Conservation (phyloP, 306 rosid species). For the Cajanus cajan region DNA sequence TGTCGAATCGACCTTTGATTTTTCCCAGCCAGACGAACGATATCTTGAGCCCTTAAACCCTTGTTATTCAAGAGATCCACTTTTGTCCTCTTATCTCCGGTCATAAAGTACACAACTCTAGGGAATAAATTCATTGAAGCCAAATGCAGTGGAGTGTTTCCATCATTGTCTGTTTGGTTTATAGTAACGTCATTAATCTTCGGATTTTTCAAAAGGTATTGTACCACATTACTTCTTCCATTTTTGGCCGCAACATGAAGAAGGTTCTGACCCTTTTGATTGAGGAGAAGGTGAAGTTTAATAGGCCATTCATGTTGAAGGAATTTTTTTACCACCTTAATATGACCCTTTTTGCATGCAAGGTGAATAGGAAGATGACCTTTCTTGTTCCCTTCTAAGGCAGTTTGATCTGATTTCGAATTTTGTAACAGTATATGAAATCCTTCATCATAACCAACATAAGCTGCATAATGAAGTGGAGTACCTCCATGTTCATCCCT, state of each 20-base stretch:
- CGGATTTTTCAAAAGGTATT: background rate
- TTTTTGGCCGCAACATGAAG: constrained; percentile 30
- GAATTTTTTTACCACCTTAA: background rate
- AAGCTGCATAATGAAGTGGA: constrained; percentile 26
- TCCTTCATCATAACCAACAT: background rate
- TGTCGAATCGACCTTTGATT: background rate
- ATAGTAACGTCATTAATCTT: background rate
- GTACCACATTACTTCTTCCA: background rate
- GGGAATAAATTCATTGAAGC: background rate
- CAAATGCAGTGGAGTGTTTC: constrained; percentile 33
- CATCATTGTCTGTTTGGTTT: constrained; percentile 12
- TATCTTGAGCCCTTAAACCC: background rate
- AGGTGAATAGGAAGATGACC: background rate
- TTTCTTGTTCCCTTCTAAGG: background rate
- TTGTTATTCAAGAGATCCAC: background rate
- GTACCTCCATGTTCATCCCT: background rate
- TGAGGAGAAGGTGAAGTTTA: background rate
- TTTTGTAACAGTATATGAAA: background rate
- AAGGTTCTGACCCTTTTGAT: background rate
- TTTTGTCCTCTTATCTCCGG: background rate
- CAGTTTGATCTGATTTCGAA: background rate
- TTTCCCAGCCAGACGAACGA: background rate
- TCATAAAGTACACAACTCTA: background rate
- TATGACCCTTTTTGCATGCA: background rate
- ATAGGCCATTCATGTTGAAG: constrained; percentile 1